Evolutionary conservation across 2,329 filamentous ascomycete species (phyloP), one percentile per base, ranked within the genome.

Genomic region (Diaporthe citriasiana): DNA sequence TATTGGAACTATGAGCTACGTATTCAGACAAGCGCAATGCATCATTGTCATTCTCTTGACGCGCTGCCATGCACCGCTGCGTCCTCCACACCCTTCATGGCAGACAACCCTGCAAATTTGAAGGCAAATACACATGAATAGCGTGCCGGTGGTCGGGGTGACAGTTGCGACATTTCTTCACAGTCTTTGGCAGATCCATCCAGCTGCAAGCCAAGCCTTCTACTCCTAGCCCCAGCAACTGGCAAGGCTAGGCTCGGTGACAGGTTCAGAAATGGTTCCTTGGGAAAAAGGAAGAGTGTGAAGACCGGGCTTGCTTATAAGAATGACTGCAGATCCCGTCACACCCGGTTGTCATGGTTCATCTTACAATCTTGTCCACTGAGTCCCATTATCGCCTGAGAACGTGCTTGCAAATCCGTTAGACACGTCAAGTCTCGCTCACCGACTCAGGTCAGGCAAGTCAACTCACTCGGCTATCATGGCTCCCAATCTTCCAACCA

Each of bases 281-380:
- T 45, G 15, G 22, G n/a, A 42, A 63, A 15, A 63, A 15, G 17
- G 7, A 1, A 33, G 25, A 45, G 15, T 13, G 10, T 10, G 57
- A 22, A 63, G 3, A 42, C 10, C 15, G 22, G 33, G 57, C 17
- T 27, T 63, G 57, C 40, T 63, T 63, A 63, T 63, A 63, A 63
- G 57, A 63, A 22, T 63, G 57, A 63, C 57, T 45, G 57, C 57
- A 45, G 57, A 63, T 63, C 57, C 57, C 33, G 57, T 63, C 57
- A 63, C 27, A 45, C 57, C 40, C 25, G 17, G 40, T 45, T 27
- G 40, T 63, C 57, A 63, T 27, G 57, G 25, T 30, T 19, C 38
- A 45, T 19, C 25, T 63, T 25, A 42, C 40, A n/a, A 3, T 63
- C 45, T 13, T 4, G 15, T 40, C 38, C 30, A 63, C n/a, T 25